These are phyloP conservation scores for Pseudonitzschia multiseries DNA, from an alignment of 108 stramenopile species.

Conservation along the genomic window DNA sequence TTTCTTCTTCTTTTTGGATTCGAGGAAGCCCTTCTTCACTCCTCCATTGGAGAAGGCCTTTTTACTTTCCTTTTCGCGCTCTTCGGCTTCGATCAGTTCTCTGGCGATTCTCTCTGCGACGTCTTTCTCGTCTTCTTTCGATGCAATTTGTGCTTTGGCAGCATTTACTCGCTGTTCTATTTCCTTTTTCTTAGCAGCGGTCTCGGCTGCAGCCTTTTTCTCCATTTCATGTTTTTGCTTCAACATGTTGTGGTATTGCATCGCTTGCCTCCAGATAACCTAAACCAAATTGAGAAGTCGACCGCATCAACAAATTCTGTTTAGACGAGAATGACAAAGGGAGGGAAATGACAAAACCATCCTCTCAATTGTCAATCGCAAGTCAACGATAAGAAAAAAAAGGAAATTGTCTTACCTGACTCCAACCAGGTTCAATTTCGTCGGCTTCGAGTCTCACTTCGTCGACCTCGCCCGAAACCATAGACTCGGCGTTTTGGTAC, in stretches of 20 bases:
- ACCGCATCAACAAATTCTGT: not conserved
- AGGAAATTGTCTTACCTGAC: slow-evolving; percentile 49
- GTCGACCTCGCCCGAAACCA: slow-evolving; percentile 88
- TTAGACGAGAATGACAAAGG: slow-evolving; percentile 2
- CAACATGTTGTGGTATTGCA: slow-evolving; percentile 90
- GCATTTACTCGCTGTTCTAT: slow-evolving; percentile 50
- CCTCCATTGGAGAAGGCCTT: slow-evolving; percentile 57
- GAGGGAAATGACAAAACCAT: not conserved
- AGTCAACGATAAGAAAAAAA: not conserved
- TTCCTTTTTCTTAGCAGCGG: slow-evolving; percentile 55
- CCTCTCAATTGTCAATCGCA: not conserved
- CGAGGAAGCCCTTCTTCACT: slow-evolving; percentile 84
- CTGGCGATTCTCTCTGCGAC: slow-evolving; percentile 57
- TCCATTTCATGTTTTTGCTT: slow-evolving; percentile 83
- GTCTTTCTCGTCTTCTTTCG: slow-evolving; percentile 52
- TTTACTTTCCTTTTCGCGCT: slow-evolving; percentile 71
- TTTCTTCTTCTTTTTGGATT: slow-evolving; percentile 49
- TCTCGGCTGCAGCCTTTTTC: slow-evolving; percentile 50
- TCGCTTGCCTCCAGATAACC: slow-evolving; percentile 91
- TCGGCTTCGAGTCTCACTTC: slow-evolving; percentile 91
- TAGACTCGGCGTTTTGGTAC: slow-evolving; percentile 80
- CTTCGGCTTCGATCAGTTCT: slow-evolving; percentile 77
- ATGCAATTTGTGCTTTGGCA: slow-evolving; percentile 42
- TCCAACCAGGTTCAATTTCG: slow-evolving; percentile 90
- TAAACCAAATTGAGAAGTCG: slow-evolving; percentile 14